These are phyloP conservation scores for Pseudogymnoascus destructans DNA, from an alignment of 2,329 filamentous ascomycete genomes.

Conservation along the genomic window DNA sequence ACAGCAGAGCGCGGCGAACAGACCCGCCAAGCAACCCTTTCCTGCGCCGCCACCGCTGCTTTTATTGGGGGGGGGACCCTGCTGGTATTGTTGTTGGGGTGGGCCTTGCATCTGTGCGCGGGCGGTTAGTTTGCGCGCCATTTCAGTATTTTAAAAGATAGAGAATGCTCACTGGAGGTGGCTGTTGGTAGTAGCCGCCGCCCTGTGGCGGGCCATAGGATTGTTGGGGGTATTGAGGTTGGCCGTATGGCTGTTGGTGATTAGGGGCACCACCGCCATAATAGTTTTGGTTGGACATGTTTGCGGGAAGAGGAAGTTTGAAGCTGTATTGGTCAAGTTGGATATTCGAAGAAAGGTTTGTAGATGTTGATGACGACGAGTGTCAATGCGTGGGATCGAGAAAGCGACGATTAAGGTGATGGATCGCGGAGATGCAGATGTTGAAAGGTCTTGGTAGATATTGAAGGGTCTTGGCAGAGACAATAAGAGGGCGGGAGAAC, in stretches of 20 bases:
- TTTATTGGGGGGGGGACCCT: conserved; percentile 29
- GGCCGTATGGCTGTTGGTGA: conserved; percentile 15
- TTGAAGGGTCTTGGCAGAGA: conserved; percentile 1
- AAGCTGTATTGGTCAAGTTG: not conserved
- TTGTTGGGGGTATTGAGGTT: conserved; percentile 15
- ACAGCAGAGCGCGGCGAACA: conserved; percentile 36
- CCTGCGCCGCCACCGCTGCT: conserved; percentile 28
- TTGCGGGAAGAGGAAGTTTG: not conserved
- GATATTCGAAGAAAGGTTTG: not conserved
- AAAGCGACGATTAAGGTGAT: not conserved
- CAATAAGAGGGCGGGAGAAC: not conserved
- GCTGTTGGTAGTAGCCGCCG: conserved; percentile 15
- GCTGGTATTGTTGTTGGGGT: conserved; percentile 34
- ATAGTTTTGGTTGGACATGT: conserved; percentile 23
- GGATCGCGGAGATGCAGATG: not conserved
- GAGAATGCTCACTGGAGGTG: conserved; percentile 13
- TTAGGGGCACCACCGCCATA: conserved; percentile 29
- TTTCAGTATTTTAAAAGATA: not conserved
- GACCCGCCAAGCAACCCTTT: conserved; percentile 33
- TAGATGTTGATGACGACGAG: not conserved
- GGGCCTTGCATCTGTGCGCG: conserved; percentile 32
- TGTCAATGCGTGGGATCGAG: not conserved
- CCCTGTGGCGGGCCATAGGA: conserved; percentile 12
- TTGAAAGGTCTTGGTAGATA: not conserved
- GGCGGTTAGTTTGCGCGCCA: not conserved